phyloP scores from a whole-genome alignment of 495 filamentous ascomycete genomes.

The Penicillium coprophilum region DNA sequence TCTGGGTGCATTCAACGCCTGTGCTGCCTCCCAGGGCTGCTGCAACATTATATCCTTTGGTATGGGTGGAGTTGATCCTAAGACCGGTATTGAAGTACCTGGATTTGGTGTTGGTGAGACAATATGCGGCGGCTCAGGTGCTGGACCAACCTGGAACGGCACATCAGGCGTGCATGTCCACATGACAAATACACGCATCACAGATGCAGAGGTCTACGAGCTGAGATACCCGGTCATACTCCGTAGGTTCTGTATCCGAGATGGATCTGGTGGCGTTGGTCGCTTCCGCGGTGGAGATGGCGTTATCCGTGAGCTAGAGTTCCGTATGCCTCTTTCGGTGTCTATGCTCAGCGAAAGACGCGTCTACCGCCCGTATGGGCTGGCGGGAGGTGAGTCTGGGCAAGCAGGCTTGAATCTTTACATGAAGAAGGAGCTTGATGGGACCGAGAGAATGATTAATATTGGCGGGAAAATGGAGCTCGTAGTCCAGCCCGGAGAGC shows the following conservation, averaged over 20 bases:
- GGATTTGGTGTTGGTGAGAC: slow-evolving; percentile 90
- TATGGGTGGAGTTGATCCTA: slow-evolving; percentile 29
- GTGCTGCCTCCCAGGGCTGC: slow-evolving; percentile 80
- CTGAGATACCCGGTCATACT: slow-evolving; percentile 79
- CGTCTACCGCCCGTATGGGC: slow-evolving; percentile 80
- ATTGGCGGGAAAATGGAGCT: slow-evolving; percentile 31
- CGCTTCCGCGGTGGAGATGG: slow-evolving; percentile 38
- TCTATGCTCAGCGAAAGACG: slow-evolving; percentile 80
- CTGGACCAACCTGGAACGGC: slow-evolving; percentile 77
- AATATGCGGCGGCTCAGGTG: slow-evolving; percentile 81
- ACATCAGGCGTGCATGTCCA: slow-evolving; percentile 81
- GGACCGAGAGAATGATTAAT: slow-evolving; percentile 21
- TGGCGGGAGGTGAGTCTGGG: slow-evolving; percentile 60
- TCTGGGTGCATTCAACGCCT: slow-evolving; percentile 75
- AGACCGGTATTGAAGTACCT: slow-evolving; percentile 28
- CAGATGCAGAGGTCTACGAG: slow-evolving; percentile 85
- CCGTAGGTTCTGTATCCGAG: slow-evolving; percentile 73
- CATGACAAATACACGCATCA: slow-evolving; percentile 94
- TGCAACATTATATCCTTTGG: slow-evolving; percentile 66
- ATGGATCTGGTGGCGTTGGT: slow-evolving; percentile 55
- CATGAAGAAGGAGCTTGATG: slow-evolving; percentile 22
- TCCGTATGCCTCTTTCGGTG: slow-evolving; percentile 61
- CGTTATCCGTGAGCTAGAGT: slow-evolving; percentile 34
- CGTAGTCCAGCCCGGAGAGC: slow-evolving; percentile 21
- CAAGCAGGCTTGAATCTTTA: slow-evolving; percentile 29